These are phyloP conservation scores for Phytophthora pinifolia DNA, from an alignment of 352 stramenopile genomes.

Conservation along the genomic window DNA sequence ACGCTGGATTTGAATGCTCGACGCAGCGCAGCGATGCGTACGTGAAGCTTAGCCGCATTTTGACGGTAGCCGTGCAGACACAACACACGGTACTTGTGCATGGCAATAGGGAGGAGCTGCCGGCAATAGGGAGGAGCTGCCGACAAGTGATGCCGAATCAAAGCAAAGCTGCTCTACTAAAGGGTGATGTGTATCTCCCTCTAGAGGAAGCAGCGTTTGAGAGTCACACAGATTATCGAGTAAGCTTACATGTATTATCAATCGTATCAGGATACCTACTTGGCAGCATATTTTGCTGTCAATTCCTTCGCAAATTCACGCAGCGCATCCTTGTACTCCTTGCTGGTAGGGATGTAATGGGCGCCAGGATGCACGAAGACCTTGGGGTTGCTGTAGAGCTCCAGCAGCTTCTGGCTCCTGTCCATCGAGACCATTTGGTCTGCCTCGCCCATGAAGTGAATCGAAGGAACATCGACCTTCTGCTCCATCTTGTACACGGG, in stretches of 20 bases:
- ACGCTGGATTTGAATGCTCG: slow-evolving; percentile 75
- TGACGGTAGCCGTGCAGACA: slow-evolving; percentile 87
- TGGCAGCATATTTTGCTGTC: slow-evolving; percentile 11
- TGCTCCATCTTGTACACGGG: slow-evolving; percentile 29
- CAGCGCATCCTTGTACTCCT: slow-evolving; percentile 75
- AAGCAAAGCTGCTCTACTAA: slow-evolving; percentile 20
- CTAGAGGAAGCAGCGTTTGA: too few species aligned
- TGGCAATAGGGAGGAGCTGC: background rate
- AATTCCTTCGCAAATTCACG: slow-evolving; percentile 60
- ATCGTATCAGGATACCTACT: slow-evolving; percentile 16
- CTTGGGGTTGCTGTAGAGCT: slow-evolving; percentile 50
- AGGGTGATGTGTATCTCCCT: slow-evolving; percentile 9
- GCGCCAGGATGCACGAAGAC: slow-evolving; percentile 63
- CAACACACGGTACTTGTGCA: slow-evolving; percentile 70
- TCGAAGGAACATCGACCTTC: slow-evolving; percentile 55
- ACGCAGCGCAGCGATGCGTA: slow-evolving; percentile 69
- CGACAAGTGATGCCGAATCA: too few species aligned
- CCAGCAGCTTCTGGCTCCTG: slow-evolving; percentile 47
- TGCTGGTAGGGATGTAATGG: slow-evolving; percentile 84
- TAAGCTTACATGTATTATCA: too few species aligned
- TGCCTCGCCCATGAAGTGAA: slow-evolving; percentile 81
- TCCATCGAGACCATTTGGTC: slow-evolving; percentile 62
- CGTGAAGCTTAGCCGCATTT: slow-evolving; percentile 69
- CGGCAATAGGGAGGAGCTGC: too few species aligned
- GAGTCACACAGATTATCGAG: too few species aligned